Evolutionary conservation across 108 stramenopile genomes (phyloP).

Genomic region (Chaetoceros muelleri): DNA sequence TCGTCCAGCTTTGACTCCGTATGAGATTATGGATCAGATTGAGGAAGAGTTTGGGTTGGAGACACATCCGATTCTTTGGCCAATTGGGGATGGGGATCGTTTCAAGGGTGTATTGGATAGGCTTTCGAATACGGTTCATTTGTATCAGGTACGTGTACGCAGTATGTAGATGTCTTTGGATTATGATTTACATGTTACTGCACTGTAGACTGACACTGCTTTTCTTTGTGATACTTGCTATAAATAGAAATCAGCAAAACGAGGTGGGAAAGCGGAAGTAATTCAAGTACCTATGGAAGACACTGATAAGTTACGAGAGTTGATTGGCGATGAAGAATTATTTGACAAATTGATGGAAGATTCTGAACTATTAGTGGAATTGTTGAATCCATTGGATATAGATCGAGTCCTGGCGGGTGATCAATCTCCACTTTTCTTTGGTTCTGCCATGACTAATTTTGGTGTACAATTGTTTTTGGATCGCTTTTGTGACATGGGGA

Average conservation of each 20-base stretch:
- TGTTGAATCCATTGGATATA: conserved; percentile 81
- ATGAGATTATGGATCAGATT: conserved; percentile 95
- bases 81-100: conserved; percentile 90
- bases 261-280: conserved; percentile 64
- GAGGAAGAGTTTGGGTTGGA: conserved; percentile 87
- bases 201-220: neutral
- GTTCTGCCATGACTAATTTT: conserved; percentile 92
- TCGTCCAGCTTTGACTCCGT: conserved; percentile 82
- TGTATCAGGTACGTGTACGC: conserved; percentile 57
- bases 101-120: conserved; percentile 92
- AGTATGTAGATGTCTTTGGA: conserved; percentile 4
- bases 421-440: conserved; percentile 91
- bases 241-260: conserved; percentile 1
- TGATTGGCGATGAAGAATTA: conserved; percentile 72
- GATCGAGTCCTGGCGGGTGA: conserved; percentile 76
- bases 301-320: conserved; percentile 38
- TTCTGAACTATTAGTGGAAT: conserved; percentile 72
- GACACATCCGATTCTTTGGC: conserved; percentile 88
- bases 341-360: conserved; percentile 87
- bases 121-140: conserved; percentile 67
- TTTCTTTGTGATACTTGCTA: too few relatives aligned
- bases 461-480: conserved; percentile 88
- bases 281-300: conserved; percentile 45
- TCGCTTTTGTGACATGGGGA: conserved; percentile 74
- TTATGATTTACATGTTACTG: neutral